phyloP scores from a whole-genome alignment of 2,329 filamentous ascomycete genomes.

The Penicillium rolfsii region DNA sequence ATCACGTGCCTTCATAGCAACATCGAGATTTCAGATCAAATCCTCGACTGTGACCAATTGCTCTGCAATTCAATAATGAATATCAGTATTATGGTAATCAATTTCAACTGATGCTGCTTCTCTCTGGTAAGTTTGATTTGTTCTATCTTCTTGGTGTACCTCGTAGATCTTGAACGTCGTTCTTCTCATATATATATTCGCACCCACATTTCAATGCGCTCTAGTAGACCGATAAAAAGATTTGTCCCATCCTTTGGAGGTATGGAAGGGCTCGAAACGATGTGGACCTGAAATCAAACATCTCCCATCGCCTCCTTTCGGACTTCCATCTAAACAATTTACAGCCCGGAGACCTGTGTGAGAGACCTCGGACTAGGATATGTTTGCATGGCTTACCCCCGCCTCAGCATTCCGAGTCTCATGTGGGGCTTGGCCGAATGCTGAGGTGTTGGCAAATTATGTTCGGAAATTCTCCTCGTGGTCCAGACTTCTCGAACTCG shows the following conservation, averaged over 20 bases:
- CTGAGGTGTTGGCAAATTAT: neutral
- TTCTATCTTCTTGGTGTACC: neutral
- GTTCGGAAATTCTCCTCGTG: neutral
- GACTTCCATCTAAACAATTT: too few species aligned
- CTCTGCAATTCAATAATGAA: neutral
- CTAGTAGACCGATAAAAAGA: too few species aligned
- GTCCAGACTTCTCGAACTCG: too few species aligned
- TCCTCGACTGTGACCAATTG: neutral
- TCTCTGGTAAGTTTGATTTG: neutral
- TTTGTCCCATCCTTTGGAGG: too few species aligned
- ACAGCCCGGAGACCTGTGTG: too few species aligned
- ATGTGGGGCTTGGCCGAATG: neutral
- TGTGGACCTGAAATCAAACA: neutral
- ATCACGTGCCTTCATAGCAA: constrained; percentile 19
- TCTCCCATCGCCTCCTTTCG: too few species aligned
- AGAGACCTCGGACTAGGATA: neutral
- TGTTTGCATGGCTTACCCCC: neutral
- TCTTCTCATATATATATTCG: neutral
- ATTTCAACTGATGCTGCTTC: neutral
- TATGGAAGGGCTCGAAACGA: too few species aligned
- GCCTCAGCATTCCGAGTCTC: neutral
- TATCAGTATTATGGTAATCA: neutral
- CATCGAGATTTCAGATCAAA: neutral
- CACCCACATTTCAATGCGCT: too few species aligned
- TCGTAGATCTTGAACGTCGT: neutral